A percentile compares a stretch with the other conserved stretches of the same genome.
These are phyloP conservation scores for Gossypium turneri DNA, from an alignment of 345 rosid species.

Conservation along the genomic window DNA sequence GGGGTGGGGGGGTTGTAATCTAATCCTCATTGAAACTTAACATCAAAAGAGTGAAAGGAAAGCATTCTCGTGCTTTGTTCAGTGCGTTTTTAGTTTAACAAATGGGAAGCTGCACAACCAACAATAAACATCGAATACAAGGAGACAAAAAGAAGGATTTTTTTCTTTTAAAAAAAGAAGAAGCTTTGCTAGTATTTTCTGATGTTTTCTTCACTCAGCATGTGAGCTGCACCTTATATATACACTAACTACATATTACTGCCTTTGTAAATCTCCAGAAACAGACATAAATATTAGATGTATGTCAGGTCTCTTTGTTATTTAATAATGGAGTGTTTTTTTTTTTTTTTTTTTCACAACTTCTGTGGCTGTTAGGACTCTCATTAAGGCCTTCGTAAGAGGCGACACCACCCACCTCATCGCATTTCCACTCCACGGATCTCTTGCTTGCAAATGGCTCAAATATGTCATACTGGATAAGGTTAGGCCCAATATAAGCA, in stretches of 20 bases:
- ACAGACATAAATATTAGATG: not conserved
- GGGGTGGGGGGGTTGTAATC: not conserved
- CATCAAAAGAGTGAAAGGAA: not conserved
- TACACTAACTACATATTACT: too few species aligned
- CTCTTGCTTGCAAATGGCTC: not conserved
- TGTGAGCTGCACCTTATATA: conserved; percentile 3
- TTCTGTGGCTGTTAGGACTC: too few species aligned
- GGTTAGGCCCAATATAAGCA: not conserved
- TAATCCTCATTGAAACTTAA: not conserved
- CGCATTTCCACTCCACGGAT: not conserved
- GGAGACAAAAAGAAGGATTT: not conserved
- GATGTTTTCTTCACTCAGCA: not conserved
- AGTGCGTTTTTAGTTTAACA: not conserved
- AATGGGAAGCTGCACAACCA: conserved; percentile 8
- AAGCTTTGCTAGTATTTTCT: not conserved
- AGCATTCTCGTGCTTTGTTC: not conserved
- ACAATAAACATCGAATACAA: conserved; percentile 13
- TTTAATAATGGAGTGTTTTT: too few species aligned
- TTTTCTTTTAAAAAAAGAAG: not conserved
- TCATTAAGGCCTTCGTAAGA: too few species aligned
- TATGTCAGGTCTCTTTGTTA: too few species aligned
- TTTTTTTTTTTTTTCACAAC: too few species aligned
- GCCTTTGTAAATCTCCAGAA: not conserved
- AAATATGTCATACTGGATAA: not conserved
- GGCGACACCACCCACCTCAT: too few species aligned